A percentile compares a stretch with the other conserved stretches of the same genome.
phyloP scores from a whole-genome alignment of 441 rosid species.

The Eruca vesicaria region DNA sequence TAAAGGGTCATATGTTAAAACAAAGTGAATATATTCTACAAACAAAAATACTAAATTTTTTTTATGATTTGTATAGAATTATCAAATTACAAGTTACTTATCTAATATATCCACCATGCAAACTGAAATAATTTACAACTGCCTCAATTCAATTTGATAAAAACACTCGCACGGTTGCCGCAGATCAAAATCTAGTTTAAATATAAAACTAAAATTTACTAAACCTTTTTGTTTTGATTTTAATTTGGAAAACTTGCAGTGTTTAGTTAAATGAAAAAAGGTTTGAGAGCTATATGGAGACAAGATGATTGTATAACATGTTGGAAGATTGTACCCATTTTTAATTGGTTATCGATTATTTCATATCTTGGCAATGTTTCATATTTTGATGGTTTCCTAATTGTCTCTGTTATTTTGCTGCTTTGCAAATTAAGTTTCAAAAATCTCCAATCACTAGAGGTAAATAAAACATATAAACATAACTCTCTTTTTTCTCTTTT shows the following conservation, averaged over 20 bases:
- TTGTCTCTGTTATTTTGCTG: not conserved
- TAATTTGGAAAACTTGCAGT: not conserved
- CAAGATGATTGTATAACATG: not conserved
- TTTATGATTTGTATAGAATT: no score
- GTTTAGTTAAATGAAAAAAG: not conserved
- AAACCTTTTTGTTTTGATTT: not conserved
- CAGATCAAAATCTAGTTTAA: no score
- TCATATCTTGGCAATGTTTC: not conserved
- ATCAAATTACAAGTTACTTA: no score
- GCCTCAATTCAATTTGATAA: no score
- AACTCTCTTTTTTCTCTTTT: constrained; percentile 2
- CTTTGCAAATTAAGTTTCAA: not conserved
- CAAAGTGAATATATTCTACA: no score
- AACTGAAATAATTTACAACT: no score
- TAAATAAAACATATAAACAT: not conserved
- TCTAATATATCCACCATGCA: no score
- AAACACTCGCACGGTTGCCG: no score
- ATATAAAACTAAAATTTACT: not conserved
- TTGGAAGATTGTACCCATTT: not conserved
- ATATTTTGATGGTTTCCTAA: not conserved
- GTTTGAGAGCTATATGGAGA: not conserved
- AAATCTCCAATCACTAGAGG: not conserved
- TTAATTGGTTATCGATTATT: not conserved
- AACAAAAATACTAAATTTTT: no score
- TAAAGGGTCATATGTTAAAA: no score